Percentiles rank a stretch among this genome's conserved stretches.
These are phyloP conservation scores for Reutealis trisperma DNA, from an alignment of 345 rosid species.

Conservation along the genomic window DNA sequence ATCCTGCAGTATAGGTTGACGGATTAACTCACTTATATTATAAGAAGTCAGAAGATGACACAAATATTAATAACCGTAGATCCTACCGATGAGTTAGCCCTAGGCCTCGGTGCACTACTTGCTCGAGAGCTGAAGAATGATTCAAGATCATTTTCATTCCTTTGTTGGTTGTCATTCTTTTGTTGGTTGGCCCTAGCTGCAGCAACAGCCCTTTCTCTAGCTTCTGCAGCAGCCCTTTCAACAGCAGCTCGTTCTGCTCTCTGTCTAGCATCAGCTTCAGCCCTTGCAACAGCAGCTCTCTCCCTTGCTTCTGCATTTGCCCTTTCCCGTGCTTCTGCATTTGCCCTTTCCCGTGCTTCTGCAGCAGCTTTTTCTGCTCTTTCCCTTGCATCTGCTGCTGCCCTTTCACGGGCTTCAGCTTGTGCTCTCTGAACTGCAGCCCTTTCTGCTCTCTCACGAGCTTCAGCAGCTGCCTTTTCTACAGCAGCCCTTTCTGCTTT, in stretches of 20 bases:
- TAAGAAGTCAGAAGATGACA: conserved; percentile 10
- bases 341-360: conserved; percentile 90
- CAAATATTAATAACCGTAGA: conserved; percentile 20
- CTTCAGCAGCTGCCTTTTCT: conserved; percentile 68
- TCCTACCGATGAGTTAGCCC: conserved; percentile 68
- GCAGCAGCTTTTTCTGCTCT: conserved; percentile 87
- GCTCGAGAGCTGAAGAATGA: conserved; percentile 84
- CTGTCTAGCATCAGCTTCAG: conserved; percentile 47
- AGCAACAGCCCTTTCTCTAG: conserved; percentile 50
- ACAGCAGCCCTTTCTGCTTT: conserved; percentile 92
- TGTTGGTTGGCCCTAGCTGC: conserved; percentile 57
- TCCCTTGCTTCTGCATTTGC: conserved; percentile 53
- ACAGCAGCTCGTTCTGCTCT: conserved; percentile 87
- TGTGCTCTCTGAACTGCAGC: conserved; percentile 92
- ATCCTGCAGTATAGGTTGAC: conserved; percentile 52
- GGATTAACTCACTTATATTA: conserved; percentile 3
- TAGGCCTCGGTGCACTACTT: conserved; percentile 85
- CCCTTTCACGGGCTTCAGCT: conserved; percentile 98
- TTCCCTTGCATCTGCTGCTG: conserved; percentile 81
- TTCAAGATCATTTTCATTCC: conserved; percentile 75
- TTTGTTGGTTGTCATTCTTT: conserved; percentile 43
- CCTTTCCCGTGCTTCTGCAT: conserved; percentile 84
- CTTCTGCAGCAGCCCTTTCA: conserved; percentile 51
- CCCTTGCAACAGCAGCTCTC: conserved; percentile 40
- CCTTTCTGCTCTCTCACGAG: conserved; percentile 89